These are phyloP conservation scores for Leccinum rimulosum DNA, from an alignment of 768 basidiomycete genomes.

Conservation along the genomic window DNA sequence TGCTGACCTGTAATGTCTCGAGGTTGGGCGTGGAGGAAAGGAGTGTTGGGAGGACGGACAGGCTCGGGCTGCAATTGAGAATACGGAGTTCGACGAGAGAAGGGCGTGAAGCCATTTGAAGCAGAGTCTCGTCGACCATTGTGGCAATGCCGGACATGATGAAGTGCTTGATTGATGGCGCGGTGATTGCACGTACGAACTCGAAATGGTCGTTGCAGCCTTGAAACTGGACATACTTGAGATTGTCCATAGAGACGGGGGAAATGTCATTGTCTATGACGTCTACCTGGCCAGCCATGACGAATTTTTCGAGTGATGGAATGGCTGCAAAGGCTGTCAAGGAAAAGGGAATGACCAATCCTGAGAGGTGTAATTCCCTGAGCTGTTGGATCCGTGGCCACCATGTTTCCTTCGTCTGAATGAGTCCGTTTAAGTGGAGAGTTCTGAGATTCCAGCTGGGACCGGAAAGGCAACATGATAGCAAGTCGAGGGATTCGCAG, in stretches of 20 bases:
- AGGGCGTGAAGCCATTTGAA: slow-evolving; percentile 18
- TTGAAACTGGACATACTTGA: slow-evolving; percentile 38
- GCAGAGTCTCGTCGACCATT: slow-evolving; percentile 23
- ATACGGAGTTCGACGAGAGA: slow-evolving; percentile 41
- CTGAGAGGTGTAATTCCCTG: slow-evolving; percentile 16
- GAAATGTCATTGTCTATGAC: not conserved
- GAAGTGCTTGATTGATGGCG: slow-evolving; percentile 32
- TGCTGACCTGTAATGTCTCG: slow-evolving; percentile 42
- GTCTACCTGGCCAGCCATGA: slow-evolving; percentile 3
- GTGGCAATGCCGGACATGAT: slow-evolving; percentile 15
- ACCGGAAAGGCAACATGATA: slow-evolving; percentile 9
- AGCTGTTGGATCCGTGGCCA: slow-evolving; percentile 24
- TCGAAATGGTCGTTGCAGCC: not conserved
- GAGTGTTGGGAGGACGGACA: slow-evolving; percentile 26
- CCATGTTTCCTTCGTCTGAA: slow-evolving; percentile 10
- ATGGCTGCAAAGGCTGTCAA: slow-evolving; percentile 18
- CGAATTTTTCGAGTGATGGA: slow-evolving; percentile 25
- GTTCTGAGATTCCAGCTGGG: slow-evolving; percentile 25
- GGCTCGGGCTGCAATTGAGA: slow-evolving; percentile 33
- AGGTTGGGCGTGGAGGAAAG: slow-evolving; percentile 39
- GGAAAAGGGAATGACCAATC: slow-evolving; percentile 1
- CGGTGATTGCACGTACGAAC: slow-evolving; percentile 22
- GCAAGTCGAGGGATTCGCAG: not conserved
- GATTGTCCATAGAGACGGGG: slow-evolving; percentile 26
- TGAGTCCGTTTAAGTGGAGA: slow-evolving; percentile 22